These are phyloP conservation scores for Backusella australiensis DNA, from an alignment of 192 early-diverging fungal genomes.

Conservation along the genomic window DNA sequence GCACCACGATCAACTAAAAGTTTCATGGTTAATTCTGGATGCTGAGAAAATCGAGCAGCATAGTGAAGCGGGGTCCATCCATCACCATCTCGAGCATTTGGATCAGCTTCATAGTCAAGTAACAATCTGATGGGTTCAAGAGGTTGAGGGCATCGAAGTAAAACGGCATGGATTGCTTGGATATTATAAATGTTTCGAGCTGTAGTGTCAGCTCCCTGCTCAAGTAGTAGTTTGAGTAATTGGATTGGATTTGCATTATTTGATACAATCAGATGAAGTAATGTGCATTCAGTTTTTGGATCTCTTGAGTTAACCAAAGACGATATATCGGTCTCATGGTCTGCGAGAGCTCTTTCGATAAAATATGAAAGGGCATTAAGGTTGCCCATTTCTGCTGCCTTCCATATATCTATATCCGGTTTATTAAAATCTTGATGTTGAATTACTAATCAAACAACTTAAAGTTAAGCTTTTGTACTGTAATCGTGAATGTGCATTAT, in stretches of 20 bases:
- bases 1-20: slow-evolving; percentile 29
- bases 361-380: slow-evolving; percentile 27
- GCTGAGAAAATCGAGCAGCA: slow-evolving; percentile 27
- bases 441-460: not conserved
- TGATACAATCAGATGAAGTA: slow-evolving; percentile 28
- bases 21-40: slow-evolving; percentile 13
- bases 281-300: slow-evolving; percentile 28
- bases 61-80: slow-evolving; percentile 57
- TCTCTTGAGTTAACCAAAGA: slow-evolving; percentile 24
- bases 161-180: slow-evolving; percentile 18
- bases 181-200: slow-evolving; percentile 25
- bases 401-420: slow-evolving; percentile 20
- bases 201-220: slow-evolving; percentile 25
- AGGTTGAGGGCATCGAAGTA: slow-evolving; percentile 15
- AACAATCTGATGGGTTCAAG: slow-evolving; percentile 8
- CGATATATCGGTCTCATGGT: not conserved
- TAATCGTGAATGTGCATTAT: not conserved
- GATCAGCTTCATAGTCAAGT: slow-evolving; percentile 44
- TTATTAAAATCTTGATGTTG: not conserved
- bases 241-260: slow-evolving; percentile 19
- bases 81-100: slow-evolving; percentile 61
- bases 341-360: slow-evolving; percentile 3
- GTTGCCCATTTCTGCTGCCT: slow-evolving; percentile 22
- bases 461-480: not conserved
- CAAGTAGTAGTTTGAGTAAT: slow-evolving; percentile 15